phyloP scores from a whole-genome alignment of 768 basidiomycete genomes.

The Boletus pseudopeckii region DNA sequence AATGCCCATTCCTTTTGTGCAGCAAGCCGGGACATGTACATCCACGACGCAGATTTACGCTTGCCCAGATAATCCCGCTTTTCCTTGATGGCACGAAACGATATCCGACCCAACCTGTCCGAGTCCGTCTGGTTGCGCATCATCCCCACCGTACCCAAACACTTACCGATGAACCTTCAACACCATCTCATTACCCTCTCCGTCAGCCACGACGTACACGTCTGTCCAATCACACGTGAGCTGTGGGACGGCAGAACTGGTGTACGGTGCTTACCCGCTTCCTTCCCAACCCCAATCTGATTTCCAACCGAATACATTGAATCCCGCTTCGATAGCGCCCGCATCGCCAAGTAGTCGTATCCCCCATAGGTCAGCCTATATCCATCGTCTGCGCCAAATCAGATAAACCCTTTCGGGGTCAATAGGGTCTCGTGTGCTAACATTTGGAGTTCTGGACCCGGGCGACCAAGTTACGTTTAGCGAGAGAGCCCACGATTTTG shows the following conservation, averaged over 20 bases:
- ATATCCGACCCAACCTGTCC: slow-evolving; percentile 88
- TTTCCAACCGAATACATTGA: slow-evolving; percentile 91
- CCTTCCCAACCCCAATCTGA: slow-evolving; percentile 98
- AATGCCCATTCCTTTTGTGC: slow-evolving; percentile 99
- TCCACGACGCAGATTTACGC: slow-evolving; percentile 95
- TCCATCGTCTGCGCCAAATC: slow-evolving; percentile 73
- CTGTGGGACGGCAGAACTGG: not conserved
- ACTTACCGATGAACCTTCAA: slow-evolving; percentile 87
- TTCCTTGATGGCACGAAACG: slow-evolving; percentile 93
- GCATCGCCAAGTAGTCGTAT: slow-evolving; percentile 95
- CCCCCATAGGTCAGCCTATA: slow-evolving; percentile 97
- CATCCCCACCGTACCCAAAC: not conserved
- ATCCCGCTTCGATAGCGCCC: slow-evolving; percentile 87
- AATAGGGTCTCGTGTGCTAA: slow-evolving; percentile 32
- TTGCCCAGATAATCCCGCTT: slow-evolving; percentile 97
- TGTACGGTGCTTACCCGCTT: slow-evolving; percentile 62
- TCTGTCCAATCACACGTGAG: slow-evolving; percentile 37
- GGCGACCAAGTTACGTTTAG: slow-evolving; percentile 88
- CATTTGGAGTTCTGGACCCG: slow-evolving; percentile 92
- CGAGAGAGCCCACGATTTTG: slow-evolving; percentile 85
- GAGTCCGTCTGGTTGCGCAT: slow-evolving; percentile 1
- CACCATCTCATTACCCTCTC: slow-evolving; percentile 81
- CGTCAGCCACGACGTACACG: slow-evolving; percentile 86
- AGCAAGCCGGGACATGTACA: slow-evolving; percentile 97
- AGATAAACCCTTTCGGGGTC: not conserved